Evolutionary conservation across 306 rosid species (phyloP), one percentile per base, ranked within the genome.

Genomic region (Parietaria judaica): DNA sequence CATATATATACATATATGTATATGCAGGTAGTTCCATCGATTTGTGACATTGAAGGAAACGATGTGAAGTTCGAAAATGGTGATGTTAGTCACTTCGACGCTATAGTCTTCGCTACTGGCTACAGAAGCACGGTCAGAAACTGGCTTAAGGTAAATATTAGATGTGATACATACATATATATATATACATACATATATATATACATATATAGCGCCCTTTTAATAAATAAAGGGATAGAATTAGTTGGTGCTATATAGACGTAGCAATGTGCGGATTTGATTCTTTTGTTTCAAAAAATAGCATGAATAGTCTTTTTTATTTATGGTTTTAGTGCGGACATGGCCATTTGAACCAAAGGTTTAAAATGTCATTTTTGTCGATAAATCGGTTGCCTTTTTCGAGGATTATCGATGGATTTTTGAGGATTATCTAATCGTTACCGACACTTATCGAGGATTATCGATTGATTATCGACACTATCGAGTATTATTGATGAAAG

Each of bases 91-190:
- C 43, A 52, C 36, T 81, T 75, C 58, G 88, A 83, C 17, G 68
- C 70, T 2, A 83, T 86, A 14, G 47, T 86, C 35, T 83, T 86
- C 66, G 88, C 95, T 12, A 86, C 95, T 0, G 95, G 90, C 36
- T 86, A 86, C 59, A 83, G 45, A 34, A 79, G 61, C 75, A 77
- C 72, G 3, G 86, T 86, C 52, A 48, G 66, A 2, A 74, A 79
- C 0, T 86, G 90, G 95, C 90, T 83, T 0, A 63, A 86, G 89
- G 89, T 83, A 59, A 56, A 23, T 23, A 23, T 23, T 23, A 2
- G 31, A 23, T 23, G 31, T 23, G 31, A 1, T 23, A 23, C 2
- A 23, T 23, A 23, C 1, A 23, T 23, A 0, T 23, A 0, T 0
- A 23, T 23, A 23, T 23, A 23, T 23, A 23, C 31, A 23, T n/a